Evolutionary conservation across 768 basidiomycete genomes (phyloP).

Genomic region (Leccinum boreale): DNA sequence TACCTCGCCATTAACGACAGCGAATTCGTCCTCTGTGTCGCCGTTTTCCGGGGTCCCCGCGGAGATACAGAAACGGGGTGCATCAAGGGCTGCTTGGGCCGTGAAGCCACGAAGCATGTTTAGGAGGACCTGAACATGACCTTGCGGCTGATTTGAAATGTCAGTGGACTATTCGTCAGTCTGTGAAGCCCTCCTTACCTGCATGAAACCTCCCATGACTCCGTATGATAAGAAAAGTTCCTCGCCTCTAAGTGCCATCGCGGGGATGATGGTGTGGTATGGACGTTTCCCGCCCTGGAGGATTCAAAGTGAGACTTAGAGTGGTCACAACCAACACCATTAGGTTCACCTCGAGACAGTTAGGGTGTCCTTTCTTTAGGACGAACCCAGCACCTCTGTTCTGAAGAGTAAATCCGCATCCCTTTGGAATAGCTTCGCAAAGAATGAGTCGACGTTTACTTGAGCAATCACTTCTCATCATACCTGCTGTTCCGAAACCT

Average conservation of each 20-base stretch:
- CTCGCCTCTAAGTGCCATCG: slow-evolving; percentile 70
- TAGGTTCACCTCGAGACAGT: slow-evolving; percentile 62
- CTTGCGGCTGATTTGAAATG: slow-evolving; percentile 66
- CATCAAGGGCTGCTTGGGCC: slow-evolving; percentile 87
- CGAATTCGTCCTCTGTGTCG: slow-evolving; percentile 46
- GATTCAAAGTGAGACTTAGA: not conserved
- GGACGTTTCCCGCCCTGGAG: slow-evolving; percentile 75
- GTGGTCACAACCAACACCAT: not conserved
- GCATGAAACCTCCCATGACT: slow-evolving; percentile 93
- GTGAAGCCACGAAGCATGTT: slow-evolving; percentile 88
- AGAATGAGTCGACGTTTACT: slow-evolving; percentile 4
- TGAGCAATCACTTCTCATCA: not conserved
- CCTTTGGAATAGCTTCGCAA: slow-evolving; percentile 76
- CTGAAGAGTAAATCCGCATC: slow-evolving; percentile 95
- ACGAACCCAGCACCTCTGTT: slow-evolving; percentile 88
- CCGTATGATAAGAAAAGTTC: slow-evolving; percentile 89
- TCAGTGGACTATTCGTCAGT: not conserved
- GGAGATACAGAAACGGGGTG: slow-evolving; percentile 95
- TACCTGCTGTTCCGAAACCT: slow-evolving; percentile 91
- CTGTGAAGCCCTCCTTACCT: slow-evolving; percentile 38
- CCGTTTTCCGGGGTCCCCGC: slow-evolving; percentile 68
- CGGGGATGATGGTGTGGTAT: slow-evolving; percentile 94
- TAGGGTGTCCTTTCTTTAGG: slow-evolving; percentile 78
- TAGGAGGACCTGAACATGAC: slow-evolving; percentile 91
- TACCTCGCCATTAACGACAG: slow-evolving; percentile 73